Evolutionary conservation across 768 basidiomycete genomes (phyloP), one percentile per base, ranked within the genome.

Genomic region (Tremella yokohamensis): DNA sequence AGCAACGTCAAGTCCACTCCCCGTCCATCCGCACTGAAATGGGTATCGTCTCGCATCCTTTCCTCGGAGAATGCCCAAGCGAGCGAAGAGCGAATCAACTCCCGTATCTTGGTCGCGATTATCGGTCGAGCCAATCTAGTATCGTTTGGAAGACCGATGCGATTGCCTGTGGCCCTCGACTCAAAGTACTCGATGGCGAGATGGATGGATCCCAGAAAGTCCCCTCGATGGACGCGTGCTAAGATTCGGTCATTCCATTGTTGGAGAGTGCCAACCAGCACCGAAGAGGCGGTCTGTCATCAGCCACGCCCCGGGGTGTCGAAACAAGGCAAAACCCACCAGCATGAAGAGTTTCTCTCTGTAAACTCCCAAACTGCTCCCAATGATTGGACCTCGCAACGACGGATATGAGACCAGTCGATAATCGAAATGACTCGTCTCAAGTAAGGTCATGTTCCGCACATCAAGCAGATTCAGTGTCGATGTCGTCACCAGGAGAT

Each of bases 221-320:
- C 86, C 13, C 92, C 91, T 9, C 82, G 81, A 69, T 90, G 83
- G 24, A 98, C 91, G 47, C 86, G 83, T 0, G 84, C 81, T 44
- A 99, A 79, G 20, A 98, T 86, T 44, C 87, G 85, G 74, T 99
- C 96, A 4, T 94, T 90, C 96, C 96, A 99, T 1, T 90, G 90
- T 26, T 92, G 79, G 19, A 98, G 80, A 1, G 87, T 89, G 24
- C 91, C 96, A 2, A 88, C 90, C 70, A 83, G 81, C 0, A 97
- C 62, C 49, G 83, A 61, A 13, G 57, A 45, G 45, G 60, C 54
- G 26, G 64, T 67, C 64, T 67, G 29, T 19, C 15, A 45, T 50
- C 52, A 44, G 40, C 62, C 12, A 20, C 2, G 24, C 11, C 26
- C n/a, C 0, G 40, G 29, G 29, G n/a, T n/a, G n/a, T 34, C 11